phyloP scores from a whole-genome alignment of 2,329 filamentous ascomycete genomes.

The Anisogramma anomala region DNA sequence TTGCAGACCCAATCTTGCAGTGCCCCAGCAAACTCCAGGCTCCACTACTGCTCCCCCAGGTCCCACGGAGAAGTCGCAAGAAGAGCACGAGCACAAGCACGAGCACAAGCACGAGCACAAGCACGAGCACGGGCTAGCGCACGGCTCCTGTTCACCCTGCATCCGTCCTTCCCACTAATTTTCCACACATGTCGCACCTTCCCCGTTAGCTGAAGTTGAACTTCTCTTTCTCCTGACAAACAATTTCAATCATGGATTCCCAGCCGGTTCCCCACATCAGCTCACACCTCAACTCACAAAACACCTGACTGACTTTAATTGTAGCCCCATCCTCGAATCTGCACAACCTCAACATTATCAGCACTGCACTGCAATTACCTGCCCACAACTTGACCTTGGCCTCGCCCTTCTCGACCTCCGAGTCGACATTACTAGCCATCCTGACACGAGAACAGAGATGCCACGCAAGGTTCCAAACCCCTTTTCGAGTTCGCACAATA shows the following conservation, averaged over 20 bases:
- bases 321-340: not conserved
- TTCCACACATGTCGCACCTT: not conserved
- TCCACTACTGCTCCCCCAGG: not conserved
- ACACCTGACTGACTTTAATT: not conserved
- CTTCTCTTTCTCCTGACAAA: conserved; percentile 4
- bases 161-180: conserved; percentile 1
- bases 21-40: too few relatives aligned
- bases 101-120: too few relatives aligned
- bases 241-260: not conserved
- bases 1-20: too few relatives aligned
- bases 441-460: conserved; percentile 33
- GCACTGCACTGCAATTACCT: not conserved
- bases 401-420: too few relatives aligned
- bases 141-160: not conserved
- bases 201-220: conserved; percentile 9
- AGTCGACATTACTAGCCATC: too few relatives aligned
- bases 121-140: too few relatives aligned
- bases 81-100: too few relatives aligned
- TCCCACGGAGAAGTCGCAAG: too few relatives aligned
- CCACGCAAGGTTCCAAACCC: conserved; percentile 48
- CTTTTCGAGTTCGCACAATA: conserved; percentile 39
- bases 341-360: not conserved
- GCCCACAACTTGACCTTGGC: not conserved
- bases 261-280: not conserved
- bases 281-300: not conserved